Evolutionary conservation across 306 rosid species (phyloP), one percentile per base, ranked within the genome.

Genomic region (Cucumis hystrix): DNA sequence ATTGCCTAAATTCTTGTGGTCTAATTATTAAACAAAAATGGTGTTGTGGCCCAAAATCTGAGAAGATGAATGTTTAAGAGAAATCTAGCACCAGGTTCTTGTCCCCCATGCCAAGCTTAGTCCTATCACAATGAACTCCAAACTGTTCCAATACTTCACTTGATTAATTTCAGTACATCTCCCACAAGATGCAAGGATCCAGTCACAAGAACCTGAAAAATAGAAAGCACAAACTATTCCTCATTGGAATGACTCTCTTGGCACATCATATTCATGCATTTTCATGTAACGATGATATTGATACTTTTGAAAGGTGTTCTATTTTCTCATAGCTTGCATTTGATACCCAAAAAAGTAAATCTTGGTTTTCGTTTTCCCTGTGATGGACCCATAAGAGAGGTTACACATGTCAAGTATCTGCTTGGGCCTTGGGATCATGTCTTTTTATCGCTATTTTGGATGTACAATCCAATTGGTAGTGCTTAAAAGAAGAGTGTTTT

Each of bases 151-250:
- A 58, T 71, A 65, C 77, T 77, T 94, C 85, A 94, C 84, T 87
- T 95, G 78, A 92, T 76, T 74, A 88, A 83, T 88, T 82, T 92
- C 90, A 95, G 81, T 70, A 92, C 90, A 18, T 95, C 98, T 39
- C 98, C 98, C 82, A 92, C 84, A 75, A 95, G 98, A 83, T 95
- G 98, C 65, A 95, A 63, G 65, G 97, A 95, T 74, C 98, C 97
- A 7, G 97, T 90, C 57, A 95, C 97, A 62, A 95, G 96, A 69
- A 95, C 97, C 98, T 95, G 88, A 78, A 71, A 56, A 63, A 79
- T 69, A 23, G 40, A 43, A 75, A 75, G 57, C 55, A 20, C 8
- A 2, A 1, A 15, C 25, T 15, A 20, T 23, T 18, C 13, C n/a
- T 70, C 18, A 7, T 45, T 14, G n/a, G 56, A 6, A 51, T 15